Conservation (phyloP, 2,329 filamentous ascomycete genomes). For the Talaromyces sp. region DNA sequence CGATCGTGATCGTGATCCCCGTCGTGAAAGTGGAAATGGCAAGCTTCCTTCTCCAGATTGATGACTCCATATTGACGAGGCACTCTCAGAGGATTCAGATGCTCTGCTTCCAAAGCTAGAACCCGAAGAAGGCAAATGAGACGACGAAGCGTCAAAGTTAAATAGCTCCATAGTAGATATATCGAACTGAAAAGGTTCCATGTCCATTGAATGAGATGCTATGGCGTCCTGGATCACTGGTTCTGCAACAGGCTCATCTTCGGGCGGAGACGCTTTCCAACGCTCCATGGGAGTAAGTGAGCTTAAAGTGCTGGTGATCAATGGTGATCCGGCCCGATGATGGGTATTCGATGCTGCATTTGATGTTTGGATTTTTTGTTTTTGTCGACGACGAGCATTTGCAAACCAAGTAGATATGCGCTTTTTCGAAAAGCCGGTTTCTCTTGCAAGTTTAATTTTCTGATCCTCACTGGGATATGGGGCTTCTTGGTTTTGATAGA, state of each 20-base stretch:
- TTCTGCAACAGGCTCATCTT: slow-evolving; percentile 48
- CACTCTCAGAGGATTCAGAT: slow-evolving; percentile 35
- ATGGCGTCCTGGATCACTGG: slow-evolving; percentile 45
- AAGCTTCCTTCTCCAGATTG: slow-evolving; percentile 28
- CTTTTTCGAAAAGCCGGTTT: slow-evolving; percentile 51
- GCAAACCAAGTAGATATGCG: slow-evolving; percentile 57
- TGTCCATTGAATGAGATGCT: slow-evolving; percentile 6
- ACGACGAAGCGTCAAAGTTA: slow-evolving; percentile 32
- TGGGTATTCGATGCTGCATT: slow-evolving; percentile 26
- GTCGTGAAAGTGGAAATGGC: slow-evolving; percentile 25
- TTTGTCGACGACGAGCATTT: slow-evolving; percentile 54
- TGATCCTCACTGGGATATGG: slow-evolving; percentile 55
- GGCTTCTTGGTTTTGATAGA: slow-evolving; percentile 48
- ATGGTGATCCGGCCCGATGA: slow-evolving; percentile 47
- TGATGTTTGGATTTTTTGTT: slow-evolving; percentile 32
- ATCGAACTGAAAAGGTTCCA: slow-evolving; percentile 20
- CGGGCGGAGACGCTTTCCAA: slow-evolving; percentile 49
- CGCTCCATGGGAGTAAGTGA: slow-evolving; percentile 53
- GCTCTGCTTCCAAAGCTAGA: slow-evolving; percentile 34
- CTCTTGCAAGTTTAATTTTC: slow-evolving; percentile 42
- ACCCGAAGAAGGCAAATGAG: slow-evolving; percentile 32
- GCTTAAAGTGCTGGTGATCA: slow-evolving; percentile 40
- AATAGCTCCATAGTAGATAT: slow-evolving; percentile 23
- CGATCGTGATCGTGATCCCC: slow-evolving; percentile 7
- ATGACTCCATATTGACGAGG: slow-evolving; percentile 39